phyloP scores from a whole-genome alignment of 805 yeast genomes.

The Candida mattraensis region DNA sequence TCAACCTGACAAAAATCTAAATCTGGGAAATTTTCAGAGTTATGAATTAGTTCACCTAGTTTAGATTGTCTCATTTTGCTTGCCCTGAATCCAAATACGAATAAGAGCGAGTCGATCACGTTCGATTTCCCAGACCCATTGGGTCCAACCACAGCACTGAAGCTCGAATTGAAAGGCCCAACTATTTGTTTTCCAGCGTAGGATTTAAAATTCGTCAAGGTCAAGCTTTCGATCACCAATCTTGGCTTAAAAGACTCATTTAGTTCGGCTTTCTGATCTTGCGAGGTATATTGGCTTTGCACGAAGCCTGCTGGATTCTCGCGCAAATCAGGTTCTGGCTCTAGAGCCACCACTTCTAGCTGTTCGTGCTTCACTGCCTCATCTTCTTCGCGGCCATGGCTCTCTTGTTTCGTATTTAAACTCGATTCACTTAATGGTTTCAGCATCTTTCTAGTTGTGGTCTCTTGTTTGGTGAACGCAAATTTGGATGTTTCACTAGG shows the following conservation, averaged over 20 bases:
- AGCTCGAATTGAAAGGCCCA: conserved; percentile 93
- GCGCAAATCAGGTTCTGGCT: conserved; percentile 6
- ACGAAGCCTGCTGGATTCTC: conserved; percentile 2
- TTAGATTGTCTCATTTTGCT: conserved; percentile 95
- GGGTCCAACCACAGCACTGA: conserved; percentile 97
- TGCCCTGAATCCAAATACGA: conserved; percentile 97
- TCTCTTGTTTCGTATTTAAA: not conserved
- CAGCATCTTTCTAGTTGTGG: too few species aligned
- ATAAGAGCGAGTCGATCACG: conserved; percentile 96
- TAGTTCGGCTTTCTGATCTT: conserved; percentile 12
- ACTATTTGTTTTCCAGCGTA: conserved; percentile 91
- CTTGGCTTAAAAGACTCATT: conserved; percentile 39
- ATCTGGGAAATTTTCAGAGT: conserved; percentile 70
- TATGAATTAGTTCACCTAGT: conserved; percentile 88
- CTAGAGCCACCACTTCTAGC: conserved; percentile 13
- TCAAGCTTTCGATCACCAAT: conserved; percentile 71
- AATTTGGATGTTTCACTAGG: too few species aligned
- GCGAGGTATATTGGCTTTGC: conserved; percentile 10
- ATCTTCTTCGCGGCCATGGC: too few species aligned
- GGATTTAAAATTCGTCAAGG: conserved; percentile 85
- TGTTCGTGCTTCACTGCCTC: conserved; percentile 8
- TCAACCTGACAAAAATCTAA: conserved; percentile 84
- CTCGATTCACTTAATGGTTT: too few species aligned
- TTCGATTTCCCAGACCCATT: conserved; percentile 98
- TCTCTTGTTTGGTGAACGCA: too few species aligned